These are phyloP conservation scores for Alternaria sp. DNA, from an alignment of 2,329 filamentous ascomycete genomes.

Conservation along the genomic window DNA sequence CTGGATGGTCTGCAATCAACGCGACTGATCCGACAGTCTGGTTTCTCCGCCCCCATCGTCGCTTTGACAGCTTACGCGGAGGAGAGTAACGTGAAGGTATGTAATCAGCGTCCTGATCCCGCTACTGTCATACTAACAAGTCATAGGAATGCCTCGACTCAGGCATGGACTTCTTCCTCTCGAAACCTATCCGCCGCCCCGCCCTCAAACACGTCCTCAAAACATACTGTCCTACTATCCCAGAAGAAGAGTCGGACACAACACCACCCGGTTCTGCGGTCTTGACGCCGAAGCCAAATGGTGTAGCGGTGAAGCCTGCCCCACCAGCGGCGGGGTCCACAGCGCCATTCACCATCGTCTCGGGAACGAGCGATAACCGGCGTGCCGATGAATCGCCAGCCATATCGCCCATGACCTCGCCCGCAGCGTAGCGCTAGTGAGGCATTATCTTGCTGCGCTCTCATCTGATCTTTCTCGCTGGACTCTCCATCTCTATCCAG, in stretches of 20 bases:
- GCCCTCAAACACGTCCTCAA: conserved; percentile 85
- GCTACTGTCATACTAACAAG: conserved; percentile 11
- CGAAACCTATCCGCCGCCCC: conserved; percentile 77
- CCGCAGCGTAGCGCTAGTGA: conserved; percentile 3
- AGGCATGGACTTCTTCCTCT: conserved; percentile 90
- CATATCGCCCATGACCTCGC: conserved; percentile 19
- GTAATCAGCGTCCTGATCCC: conserved; percentile 35
- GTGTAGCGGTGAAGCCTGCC: conserved; percentile 2
- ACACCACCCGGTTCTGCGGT: conserved; percentile 18
- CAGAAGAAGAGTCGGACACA: conserved; percentile 63
- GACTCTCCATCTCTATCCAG: background rate
- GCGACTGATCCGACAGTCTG: conserved; percentile 81
- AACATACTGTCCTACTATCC: conserved; percentile 80
- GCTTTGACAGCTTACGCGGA: conserved; percentile 90
- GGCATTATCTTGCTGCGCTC: background rate
- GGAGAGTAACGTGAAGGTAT: conserved; percentile 85
- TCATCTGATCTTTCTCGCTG: background rate
- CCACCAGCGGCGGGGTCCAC: background rate
- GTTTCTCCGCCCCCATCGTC: conserved; percentile 87
- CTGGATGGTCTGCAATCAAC: conserved; percentile 89
- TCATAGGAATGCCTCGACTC: conserved; percentile 69
- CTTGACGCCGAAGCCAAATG: conserved; percentile 11
- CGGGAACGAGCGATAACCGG: background rate
- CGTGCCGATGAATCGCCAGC: conserved; percentile 12
- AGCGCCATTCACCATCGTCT: conserved; percentile 13